phyloP scores from a whole-genome alignment of 176 grass and related monocot genomes.

The Juncus effusus region DNA sequence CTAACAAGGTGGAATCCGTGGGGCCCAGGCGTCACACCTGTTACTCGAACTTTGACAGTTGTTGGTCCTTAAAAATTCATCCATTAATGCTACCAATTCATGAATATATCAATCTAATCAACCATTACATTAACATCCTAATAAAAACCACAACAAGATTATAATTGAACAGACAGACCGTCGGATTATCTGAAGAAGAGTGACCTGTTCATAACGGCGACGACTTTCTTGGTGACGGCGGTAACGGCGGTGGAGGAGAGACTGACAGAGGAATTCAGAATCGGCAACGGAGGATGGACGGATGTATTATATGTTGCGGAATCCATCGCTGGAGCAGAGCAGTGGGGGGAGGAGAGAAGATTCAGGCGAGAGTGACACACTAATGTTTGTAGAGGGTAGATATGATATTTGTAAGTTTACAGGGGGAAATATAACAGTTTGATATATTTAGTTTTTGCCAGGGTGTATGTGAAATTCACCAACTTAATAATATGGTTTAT shows the following conservation, averaged over 20 bases:
- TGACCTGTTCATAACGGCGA: conserved; percentile 38
- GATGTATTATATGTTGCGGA: background rate
- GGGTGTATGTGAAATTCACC: too few species aligned
- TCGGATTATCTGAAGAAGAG: conserved; percentile 35
- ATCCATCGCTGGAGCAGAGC: background rate
- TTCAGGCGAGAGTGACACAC: background rate
- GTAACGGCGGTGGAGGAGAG: conserved; percentile 13
- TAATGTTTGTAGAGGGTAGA: too few species aligned
- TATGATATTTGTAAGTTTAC: too few species aligned
- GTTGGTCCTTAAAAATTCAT: conserved; percentile 43
- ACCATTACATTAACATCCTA: too few species aligned
- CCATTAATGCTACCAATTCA: too few species aligned
- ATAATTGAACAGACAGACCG: conserved; percentile 11
- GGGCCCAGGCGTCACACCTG: conserved; percentile 53
- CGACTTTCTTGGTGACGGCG: conserved; percentile 33
- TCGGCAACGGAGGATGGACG: background rate
- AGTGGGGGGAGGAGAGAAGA: background rate
- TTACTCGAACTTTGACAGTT: conserved; percentile 41
- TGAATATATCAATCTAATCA: too few species aligned
- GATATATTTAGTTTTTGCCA: too few species aligned
- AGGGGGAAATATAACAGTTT: too few species aligned
- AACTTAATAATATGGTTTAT: too few species aligned
- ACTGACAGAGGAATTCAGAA: conserved; percentile 5
- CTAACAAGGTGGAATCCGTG: conserved; percentile 61
- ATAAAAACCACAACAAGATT: too few species aligned